Evolutionary conservation across 129 eudicot genomes (phyloP), one percentile per base, ranked within the genome.

Genomic region (Apium graveolens): DNA sequence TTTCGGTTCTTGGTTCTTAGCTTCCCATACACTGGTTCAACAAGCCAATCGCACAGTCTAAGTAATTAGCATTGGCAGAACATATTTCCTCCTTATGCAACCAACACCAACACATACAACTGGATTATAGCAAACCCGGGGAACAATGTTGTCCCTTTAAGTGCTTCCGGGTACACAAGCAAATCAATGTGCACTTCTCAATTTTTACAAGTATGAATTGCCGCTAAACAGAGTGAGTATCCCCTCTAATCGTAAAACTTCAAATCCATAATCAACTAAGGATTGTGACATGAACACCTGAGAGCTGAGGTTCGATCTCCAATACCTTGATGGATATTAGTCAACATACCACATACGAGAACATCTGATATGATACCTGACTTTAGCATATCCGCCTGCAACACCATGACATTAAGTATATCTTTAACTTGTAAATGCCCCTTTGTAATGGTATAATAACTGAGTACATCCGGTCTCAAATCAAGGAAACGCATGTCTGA

Each of bases 331-430:
- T 87, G 91, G 20, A 91, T 89, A 73, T 74, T 87, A 55, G 70
- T 80, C 75, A 91, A 82, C 17, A 88, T 84, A 70, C 82, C 65
- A 80, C 80, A 89, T 51, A 93, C 76, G 32, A 73, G 41, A 21
- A 77, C 78, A 76, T 86, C 81, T 27, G 90, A 86, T 80, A 86
- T 77, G 43, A 87, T 73, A 34, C 97, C 98, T 80, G 80, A 77
- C 86, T 95, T 95, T 41, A 90, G 71, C 90, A 95, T 88, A 80
- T 95, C 97, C 5, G 94, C 92, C 43, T 91, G 97, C 83, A 95
- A 73, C 98, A 95, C 86, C 91, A 83, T 80, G 70, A 86, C 88
- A 82, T 80, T 78, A 76, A 68, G 45, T 73, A 84, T 74, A 81
- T 81, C 81, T 78, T 85, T 84, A 9, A 80, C 81, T 65, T 76